Evolutionary conservation across 768 basidiomycete genomes (phyloP), one percentile per base, ranked within the genome.

Genomic region (Aureoboletus auriporus): DNA sequence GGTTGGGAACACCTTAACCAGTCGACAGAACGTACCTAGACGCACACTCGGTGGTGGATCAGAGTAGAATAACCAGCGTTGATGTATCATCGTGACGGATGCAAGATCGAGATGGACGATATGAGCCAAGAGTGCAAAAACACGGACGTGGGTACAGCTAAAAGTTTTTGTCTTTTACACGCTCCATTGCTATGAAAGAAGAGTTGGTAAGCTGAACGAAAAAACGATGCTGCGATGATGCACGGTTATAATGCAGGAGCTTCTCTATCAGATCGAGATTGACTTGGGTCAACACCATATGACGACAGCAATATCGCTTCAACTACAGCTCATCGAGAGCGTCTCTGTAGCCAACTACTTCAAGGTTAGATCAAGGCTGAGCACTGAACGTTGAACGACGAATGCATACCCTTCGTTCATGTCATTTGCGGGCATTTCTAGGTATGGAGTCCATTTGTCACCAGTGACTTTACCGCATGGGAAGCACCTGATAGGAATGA

Each of bases 261-360:
- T 97, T 97, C 71, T 97, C 95, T 57, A 97, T 97, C 54, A 97
- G 76, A 70, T 97, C 95, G 47, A n/a, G n/a, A n/a, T n/a, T n/a
- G n/a, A 97, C 95, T 66, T 98, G 95, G 0, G 95, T 97, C 46
- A 97, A 73, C 6, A 98, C 90, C 95, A 97, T 98, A 40, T 95
- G 81, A 39, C 94, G 78, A 69, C 95, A 97, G 70, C 95, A 98
- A 63, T 98, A 98, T 47, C 95, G 74, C 68, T 91, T 94, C 39
- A 98, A 71, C 56, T 93, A 87, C 2, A 95, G 73, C 58, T 88
- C 83, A 52, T 94, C 92, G 38, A 96, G 77, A 5, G 93, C 92
- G 46, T 95, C 92, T 58, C 93, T 95, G 55, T 1, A 17, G 17
- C 35, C 10, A 8, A 27, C 39, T 26, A 42, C 20, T 23, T 23